Base-by-base conservation (phyloP, 2,329 filamentous ascomycete genomes). In the Fusarium chuoi region DNA sequence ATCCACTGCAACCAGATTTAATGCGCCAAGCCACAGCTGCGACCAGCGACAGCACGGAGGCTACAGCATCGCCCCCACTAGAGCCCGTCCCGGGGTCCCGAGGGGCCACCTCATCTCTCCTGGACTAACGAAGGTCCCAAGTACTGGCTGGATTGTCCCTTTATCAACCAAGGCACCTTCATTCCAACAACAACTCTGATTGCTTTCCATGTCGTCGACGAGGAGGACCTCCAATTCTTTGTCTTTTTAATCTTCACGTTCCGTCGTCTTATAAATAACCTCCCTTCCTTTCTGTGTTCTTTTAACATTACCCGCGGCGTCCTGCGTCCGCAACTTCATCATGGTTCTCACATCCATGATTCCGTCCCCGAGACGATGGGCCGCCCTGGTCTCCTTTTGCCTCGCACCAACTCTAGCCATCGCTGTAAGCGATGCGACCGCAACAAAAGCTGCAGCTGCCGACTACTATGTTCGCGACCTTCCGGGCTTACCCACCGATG, bases 391-490 rank as follows among this genome's bases (percentile, higher is more conserved):
- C 59, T 70, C 79, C 52, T 80, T 87, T 48, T 83, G 85, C 45
- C 76, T 89, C 42, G 85, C 85, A 78, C 81, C 84, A 28, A 77
- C 80, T 22, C 71, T 84, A 66, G 79, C 78, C 63, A 78, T 78
- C 57, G 59, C 76, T 17, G 79, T 77, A 24, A 75, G 78, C 24
- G 73, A 75, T 26, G 48, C 42, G 36, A 69, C 42, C 11, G n/a
- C 42, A 67, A 81, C 76, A 28, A 79, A 80, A 28, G 74, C 77
- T 35, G 75, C 78, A 55, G 82, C 84, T 26, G 94, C 92, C 38
- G 95, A 99, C 82, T 99, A 98, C 83, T 98, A 92, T 84, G 93
- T 99, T 61, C 91, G 90, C 78, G 90, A 91, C 14, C 87, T 99
- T 26, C 96, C 96, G 11, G 96, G 97, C 38, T 91, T 93, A 62